phyloP scores from a whole-genome alignment of 2,329 filamentous ascomycete species.

The Blastomyces parvus region DNA sequence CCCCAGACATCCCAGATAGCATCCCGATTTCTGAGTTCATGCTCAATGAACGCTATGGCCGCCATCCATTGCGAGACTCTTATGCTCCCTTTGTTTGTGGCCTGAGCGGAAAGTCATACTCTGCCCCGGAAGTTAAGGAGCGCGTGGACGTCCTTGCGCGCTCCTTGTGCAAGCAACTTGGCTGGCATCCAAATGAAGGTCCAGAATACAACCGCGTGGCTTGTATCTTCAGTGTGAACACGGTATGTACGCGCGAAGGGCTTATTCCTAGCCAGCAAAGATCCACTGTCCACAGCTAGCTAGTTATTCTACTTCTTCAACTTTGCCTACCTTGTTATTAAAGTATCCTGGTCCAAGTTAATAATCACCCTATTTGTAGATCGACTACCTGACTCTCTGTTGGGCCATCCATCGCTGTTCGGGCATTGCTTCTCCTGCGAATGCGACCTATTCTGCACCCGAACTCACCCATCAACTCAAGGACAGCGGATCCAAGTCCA shows the following conservation, averaged over 20 bases:
- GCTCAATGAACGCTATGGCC: slow-evolving; percentile 60
- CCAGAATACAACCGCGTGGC: slow-evolving; percentile 75
- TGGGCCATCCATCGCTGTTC: slow-evolving; percentile 66
- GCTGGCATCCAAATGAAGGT: slow-evolving; percentile 59
- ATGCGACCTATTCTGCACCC: slow-evolving; percentile 59
- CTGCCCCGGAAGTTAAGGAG: slow-evolving; percentile 52
- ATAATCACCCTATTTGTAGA: slow-evolving; percentile 34
- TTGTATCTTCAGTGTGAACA: slow-evolving; percentile 69
- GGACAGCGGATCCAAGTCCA: slow-evolving; percentile 56
- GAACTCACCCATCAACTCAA: slow-evolving; percentile 65
- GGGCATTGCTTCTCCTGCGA: slow-evolving; percentile 66
- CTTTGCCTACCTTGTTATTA: neutral
- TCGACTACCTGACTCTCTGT: slow-evolving; percentile 63
- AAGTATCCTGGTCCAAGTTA: neutral
- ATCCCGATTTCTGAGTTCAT: slow-evolving; percentile 70
- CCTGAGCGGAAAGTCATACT: slow-evolving; percentile 58
- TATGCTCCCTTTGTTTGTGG: slow-evolving; percentile 68
- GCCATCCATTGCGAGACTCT: slow-evolving; percentile 53
- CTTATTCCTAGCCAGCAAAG: neutral
- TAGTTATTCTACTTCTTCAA: neutral
- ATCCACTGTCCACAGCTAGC: neutral
- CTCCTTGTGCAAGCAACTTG: slow-evolving; percentile 59
- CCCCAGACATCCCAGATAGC: slow-evolving; percentile 57
- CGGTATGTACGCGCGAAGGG: slow-evolving; percentile 42
- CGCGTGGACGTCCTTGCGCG: slow-evolving; percentile 59